Evolutionary conservation across 495 filamentous ascomycete genomes (phyloP).

Genomic region (Penicillium coffeae): DNA sequence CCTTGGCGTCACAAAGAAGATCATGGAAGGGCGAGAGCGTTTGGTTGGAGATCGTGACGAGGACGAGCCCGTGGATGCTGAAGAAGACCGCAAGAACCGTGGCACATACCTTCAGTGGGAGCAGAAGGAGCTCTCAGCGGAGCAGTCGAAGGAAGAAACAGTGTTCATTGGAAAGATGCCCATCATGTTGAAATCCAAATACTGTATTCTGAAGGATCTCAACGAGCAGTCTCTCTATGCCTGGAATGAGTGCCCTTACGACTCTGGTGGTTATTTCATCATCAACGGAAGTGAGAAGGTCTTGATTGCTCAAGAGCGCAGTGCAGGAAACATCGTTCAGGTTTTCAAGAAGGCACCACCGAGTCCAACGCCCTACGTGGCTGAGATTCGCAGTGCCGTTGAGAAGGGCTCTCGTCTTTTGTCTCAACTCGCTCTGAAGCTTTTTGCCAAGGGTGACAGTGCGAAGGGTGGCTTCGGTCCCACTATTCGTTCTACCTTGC

Average conservation of each 20-base stretch:
- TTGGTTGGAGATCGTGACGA: conserved; percentile 52
- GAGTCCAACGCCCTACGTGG: conserved; percentile 82
- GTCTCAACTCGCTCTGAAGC: conserved; percentile 81
- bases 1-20: conserved; percentile 73
- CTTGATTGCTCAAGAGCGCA: conserved; percentile 93
- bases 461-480: conserved; percentile 75
- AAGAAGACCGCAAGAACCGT: conserved; percentile 39
- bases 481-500: conserved; percentile 82
- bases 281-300: conserved; percentile 99
- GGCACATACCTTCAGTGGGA: conserved; percentile 51
- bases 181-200: conserved; percentile 94
- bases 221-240: conserved; percentile 76
- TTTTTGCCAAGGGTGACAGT: conserved; percentile 77
- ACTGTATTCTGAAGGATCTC: conserved; percentile 80
- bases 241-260: conserved; percentile 93
- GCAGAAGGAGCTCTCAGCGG: conserved; percentile 51
- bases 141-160: conserved; percentile 60
- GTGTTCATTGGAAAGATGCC: conserved; percentile 92
- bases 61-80: conserved; percentile 42
- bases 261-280: conserved; percentile 97
- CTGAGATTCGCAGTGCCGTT: conserved; percentile 92
- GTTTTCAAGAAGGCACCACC: conserved; percentile 95
- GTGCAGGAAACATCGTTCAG: conserved; percentile 96
- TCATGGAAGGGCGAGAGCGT: conserved; percentile 76
- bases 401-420: conserved; percentile 95